Percentiles rank a stretch among this genome's conserved stretches.
Evolutionary conservation across 371 early-diverging fungal genomes (phyloP).

Genomic region (Actinomortierella wolfii): DNA sequence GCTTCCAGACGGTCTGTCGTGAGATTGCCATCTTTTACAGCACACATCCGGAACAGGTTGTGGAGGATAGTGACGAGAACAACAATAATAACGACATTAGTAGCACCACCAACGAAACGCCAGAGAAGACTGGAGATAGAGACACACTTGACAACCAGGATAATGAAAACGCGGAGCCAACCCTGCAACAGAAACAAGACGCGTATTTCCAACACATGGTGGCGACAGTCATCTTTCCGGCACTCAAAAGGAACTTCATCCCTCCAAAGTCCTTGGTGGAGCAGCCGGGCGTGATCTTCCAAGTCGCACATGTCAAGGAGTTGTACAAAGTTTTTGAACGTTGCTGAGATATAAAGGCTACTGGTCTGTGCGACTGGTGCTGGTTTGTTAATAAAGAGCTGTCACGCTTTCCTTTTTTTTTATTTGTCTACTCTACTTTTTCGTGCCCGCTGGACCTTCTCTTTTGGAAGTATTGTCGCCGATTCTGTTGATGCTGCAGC

Average conservation of each 20-base stretch:
- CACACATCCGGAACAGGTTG: constrained; percentile 60
- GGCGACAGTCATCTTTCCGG: constrained; percentile 68
- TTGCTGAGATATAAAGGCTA: constrained; percentile 54
- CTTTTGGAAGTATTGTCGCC: no score
- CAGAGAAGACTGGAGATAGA: constrained; percentile 22
- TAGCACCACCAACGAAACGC: constrained; percentile 16
- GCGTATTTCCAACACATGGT: constrained; percentile 38
- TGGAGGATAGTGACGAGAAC: constrained; percentile 7
- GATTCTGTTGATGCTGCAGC: no score
- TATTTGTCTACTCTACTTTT: no score
- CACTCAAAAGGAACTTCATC: constrained; percentile 67
- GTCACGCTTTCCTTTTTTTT: no score
- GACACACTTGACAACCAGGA: constrained; percentile 13
- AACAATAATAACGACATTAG: constrained; percentile 6
- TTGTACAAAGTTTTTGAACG: constrained; percentile 93
- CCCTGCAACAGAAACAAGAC: constrained; percentile 24
- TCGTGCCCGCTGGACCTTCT: no score
- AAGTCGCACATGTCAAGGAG: constrained; percentile 84
- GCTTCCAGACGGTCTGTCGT: constrained; percentile 72
- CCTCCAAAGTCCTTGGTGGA: constrained; percentile 64
- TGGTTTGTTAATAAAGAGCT: no score
- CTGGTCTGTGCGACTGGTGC: not conserved
- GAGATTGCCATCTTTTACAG: constrained; percentile 84
- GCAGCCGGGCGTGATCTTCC: constrained; percentile 57
- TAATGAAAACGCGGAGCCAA: constrained; percentile 1